These are phyloP conservation scores for Epichloe baconii DNA, from an alignment of 2,329 filamentous ascomycete genomes.

Conservation along the genomic window DNA sequence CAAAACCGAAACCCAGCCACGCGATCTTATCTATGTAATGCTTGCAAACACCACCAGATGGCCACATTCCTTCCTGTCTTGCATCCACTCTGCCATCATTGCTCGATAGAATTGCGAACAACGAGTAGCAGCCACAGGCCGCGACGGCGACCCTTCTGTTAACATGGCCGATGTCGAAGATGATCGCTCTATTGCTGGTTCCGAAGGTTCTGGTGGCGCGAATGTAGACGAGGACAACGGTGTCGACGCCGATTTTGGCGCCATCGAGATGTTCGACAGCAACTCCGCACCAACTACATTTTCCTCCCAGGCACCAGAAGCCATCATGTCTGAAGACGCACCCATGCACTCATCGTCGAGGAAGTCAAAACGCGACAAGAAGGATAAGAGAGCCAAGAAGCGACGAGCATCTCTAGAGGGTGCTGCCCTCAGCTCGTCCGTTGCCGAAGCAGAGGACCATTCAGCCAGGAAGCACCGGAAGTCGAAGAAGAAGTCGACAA, in stretches of 20 bases:
- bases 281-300: slow-evolving; percentile 19
- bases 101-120: slow-evolving; percentile 13
- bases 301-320: slow-evolving; percentile 19
- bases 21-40: slow-evolving; percentile 12
- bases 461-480: slow-evolving; percentile 14
- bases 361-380: slow-evolving; percentile 21
- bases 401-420: slow-evolving; percentile 6
- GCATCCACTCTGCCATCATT: slow-evolving; percentile 19
- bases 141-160: slow-evolving; percentile 4
- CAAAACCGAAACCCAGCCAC: slow-evolving; percentile 3
- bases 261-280: slow-evolving; percentile 26
- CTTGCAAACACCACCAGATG: slow-evolving; percentile 19
- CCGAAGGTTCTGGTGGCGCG: slow-evolving; percentile 13
- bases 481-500: slow-evolving; percentile 12
- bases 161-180: slow-evolving; percentile 14
- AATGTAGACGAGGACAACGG: slow-evolving; percentile 11
- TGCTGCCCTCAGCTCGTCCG: slow-evolving; percentile 5
- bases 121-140: not conserved
- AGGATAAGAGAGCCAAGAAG: slow-evolving; percentile 17
- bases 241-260: slow-evolving; percentile 21
- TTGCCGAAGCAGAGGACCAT: slow-evolving; percentile 4
- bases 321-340: slow-evolving; percentile 16
- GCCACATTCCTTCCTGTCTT: slow-evolving; percentile 20
- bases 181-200: slow-evolving; percentile 10
- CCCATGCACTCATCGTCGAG: slow-evolving; percentile 9